These are phyloP conservation scores for Physcia stellaris DNA, from an alignment of 495 filamentous ascomycete genomes.

Conservation along the genomic window DNA sequence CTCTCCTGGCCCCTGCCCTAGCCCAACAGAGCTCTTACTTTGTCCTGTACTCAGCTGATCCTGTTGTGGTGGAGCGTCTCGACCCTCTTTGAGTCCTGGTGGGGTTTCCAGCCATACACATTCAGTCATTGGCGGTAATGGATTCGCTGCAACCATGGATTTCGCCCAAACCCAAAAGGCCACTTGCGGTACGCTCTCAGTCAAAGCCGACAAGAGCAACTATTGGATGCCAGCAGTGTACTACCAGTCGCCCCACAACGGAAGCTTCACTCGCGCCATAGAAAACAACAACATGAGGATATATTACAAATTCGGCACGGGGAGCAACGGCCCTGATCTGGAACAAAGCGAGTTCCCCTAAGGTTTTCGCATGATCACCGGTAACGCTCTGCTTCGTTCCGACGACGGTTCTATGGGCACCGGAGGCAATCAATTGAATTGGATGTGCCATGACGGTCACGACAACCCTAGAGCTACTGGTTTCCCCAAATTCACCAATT, in stretches of 20 bases:
- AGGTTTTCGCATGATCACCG: slow-evolving; percentile 42
- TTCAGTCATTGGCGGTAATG: slow-evolving; percentile 60
- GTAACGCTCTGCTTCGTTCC: slow-evolving; percentile 46
- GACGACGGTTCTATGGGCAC: slow-evolving; percentile 24
- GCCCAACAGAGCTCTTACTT: slow-evolving; percentile 13
- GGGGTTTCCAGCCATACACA: slow-evolving; percentile 54
- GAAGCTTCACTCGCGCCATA: slow-evolving; percentile 50
- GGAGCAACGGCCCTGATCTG: slow-evolving; percentile 28
- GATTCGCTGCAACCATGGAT: slow-evolving; percentile 49
- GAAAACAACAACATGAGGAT: slow-evolving; percentile 53
- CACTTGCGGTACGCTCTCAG: slow-evolving; percentile 50
- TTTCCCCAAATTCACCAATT: slow-evolving; percentile 3
- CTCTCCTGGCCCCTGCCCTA: slow-evolving; percentile 15
- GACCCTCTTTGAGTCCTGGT: slow-evolving; percentile 59
- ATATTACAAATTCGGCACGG: slow-evolving; percentile 51
- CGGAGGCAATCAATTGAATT: slow-evolving; percentile 38
- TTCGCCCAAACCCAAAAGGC: slow-evolving; percentile 44
- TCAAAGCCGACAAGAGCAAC: slow-evolving; percentile 55
- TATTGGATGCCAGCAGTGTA: slow-evolving; percentile 68
- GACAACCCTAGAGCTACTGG: background rate
- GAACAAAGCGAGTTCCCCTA: slow-evolving; percentile 2
- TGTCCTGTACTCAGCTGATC: slow-evolving; percentile 21
- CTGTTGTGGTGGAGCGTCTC: slow-evolving; percentile 43
- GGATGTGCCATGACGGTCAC: slow-evolving; percentile 37
- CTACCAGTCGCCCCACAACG: slow-evolving; percentile 49